Evolutionary conservation across 768 basidiomycete genomes (phyloP), one percentile per base, ranked within the genome.

Genomic region (Suillus cothurnatus): DNA sequence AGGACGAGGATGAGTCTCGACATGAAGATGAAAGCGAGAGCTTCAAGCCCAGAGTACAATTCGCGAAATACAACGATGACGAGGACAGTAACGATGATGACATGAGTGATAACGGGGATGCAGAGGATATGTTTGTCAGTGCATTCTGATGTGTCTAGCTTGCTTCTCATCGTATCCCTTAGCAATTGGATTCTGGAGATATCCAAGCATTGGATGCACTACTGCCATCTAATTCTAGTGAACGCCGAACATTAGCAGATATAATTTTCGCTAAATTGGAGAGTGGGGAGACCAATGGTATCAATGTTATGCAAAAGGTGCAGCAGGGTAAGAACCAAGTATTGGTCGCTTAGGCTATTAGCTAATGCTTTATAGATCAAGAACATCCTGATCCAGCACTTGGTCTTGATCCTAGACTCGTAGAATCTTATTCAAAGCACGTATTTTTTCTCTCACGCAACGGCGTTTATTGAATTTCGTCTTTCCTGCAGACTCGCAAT

Each of bases 231-330:
- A 93, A 90, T 76, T 82, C 86, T 19, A 84, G 85, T 8, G 90
- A 93, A 75, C 86, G 93, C 53, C 85, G 86, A 75, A 98, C 97
- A 3, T 81, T 99, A 36, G 97, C 97, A 36, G 97, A 99, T 75
- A 83, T 99, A n/a, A 99, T 99, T 65, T 94, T 99, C 73, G 85
- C 92, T 31, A 98, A 98, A 79, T 82, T 99, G 28, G 91, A 96
- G 65, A 85, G 83, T 64, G 83, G 81, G 15, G 61, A 65, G 59
- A 87, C 89, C 67, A 75, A 82, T 5, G 80, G 81, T 53, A 76
- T 86, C 9, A 82, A 85, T 12, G 79, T 84, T 34, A 87, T 88
- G 62, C 84, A 85, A 73, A 87, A 87, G 70, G 84, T 86, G 9
- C 81, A 84, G 32, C 87, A 85, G 83, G 86, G 88, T 87, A 63